These are phyloP conservation scores for Leucocoprinus sp. DNA, from an alignment of 768 basidiomycete genomes.

Conservation along the genomic window DNA sequence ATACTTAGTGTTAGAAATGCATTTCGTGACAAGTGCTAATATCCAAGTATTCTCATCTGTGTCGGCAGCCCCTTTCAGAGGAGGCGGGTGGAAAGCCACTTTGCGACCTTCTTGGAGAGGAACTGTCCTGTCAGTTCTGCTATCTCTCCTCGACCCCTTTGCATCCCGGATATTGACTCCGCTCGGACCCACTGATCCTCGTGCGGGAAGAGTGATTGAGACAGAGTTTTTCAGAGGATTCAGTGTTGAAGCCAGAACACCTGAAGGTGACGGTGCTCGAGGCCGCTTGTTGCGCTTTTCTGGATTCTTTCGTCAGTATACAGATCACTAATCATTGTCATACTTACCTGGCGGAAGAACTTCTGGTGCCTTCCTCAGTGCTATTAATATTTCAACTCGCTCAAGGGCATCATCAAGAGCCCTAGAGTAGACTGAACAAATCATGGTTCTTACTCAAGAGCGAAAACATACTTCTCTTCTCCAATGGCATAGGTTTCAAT, in stretches of 20 bases:
- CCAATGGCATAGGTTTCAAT: slow-evolving; percentile 49
- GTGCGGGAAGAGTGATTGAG: slow-evolving; percentile 49
- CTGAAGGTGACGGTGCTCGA: slow-evolving; percentile 58
- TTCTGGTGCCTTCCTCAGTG: slow-evolving; percentile 65
- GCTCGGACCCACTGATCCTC: slow-evolving; percentile 49
- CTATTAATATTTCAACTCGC: slow-evolving; percentile 59
- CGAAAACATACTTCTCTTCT: slow-evolving; percentile 50
- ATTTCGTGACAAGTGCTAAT: slow-evolving; percentile 64
- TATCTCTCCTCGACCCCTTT: slow-evolving; percentile 53
- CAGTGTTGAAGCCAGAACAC: slow-evolving; percentile 34
- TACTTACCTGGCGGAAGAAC: slow-evolving; percentile 51
- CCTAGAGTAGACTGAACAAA: slow-evolving; percentile 28
- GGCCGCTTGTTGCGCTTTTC: slow-evolving; percentile 79
- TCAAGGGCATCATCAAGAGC: slow-evolving; percentile 69
- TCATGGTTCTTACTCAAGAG: not conserved
- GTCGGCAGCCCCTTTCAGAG: slow-evolving; percentile 39
- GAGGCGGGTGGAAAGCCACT: slow-evolving; percentile 72
- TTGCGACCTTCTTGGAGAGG: slow-evolving; percentile 68
- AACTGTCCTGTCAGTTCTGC: slow-evolving; percentile 48
- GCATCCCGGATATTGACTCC: slow-evolving; percentile 52
- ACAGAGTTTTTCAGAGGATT: slow-evolving; percentile 28
- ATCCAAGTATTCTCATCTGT: slow-evolving; percentile 68
- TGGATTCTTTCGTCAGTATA: slow-evolving; percentile 15
- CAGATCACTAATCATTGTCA: not conserved
- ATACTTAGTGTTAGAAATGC: slow-evolving; percentile 70